Base-by-base conservation (phyloP, 306 rosid species). In the Prunus fruticosa region DNA sequence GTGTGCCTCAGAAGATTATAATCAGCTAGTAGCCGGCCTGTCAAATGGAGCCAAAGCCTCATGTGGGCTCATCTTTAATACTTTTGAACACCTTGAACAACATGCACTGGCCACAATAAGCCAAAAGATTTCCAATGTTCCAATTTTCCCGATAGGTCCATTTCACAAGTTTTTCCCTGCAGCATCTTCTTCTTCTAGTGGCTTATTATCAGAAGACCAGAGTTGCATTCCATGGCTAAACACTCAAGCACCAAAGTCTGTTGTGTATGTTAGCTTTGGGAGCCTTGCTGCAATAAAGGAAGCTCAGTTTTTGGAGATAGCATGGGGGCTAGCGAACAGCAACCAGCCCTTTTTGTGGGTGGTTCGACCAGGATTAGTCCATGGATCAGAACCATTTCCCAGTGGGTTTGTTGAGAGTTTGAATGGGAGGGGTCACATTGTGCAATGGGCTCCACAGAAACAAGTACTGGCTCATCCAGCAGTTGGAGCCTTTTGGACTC, bases 381-480 rank as follows among this genome's bases (percentile, higher is more conserved):
- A 64, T 1, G 93, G 85, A 0, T 81, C 76, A 0, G 83, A 87
- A 73, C 73, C 80, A 1, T 76, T 90, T 72, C 94, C 91, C 0
- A 64, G 25, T 10, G 84, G 78, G 61, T 87, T 89, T 72, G 51
- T 76, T 2, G 88, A 90, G 62, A 74, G n/a, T 57, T 67, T 89
- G 71, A 78, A 81, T 8, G 87, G 73, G 49, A 81, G 82, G 52
- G 94, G 88, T 1, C 71, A 75, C 78, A 76, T 89, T 49, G 88
- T 90, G 34, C 86, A 89, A 75, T 90, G 97, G 97, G 91, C 94
- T 3, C 94, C 97, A 8, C 91, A 89, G 67, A 79, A 54, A 34
- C 81, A 87, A 34, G 94, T 93, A 45, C 43, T 93, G 38, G 79
- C 85, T 5, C 96, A 92, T 54, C 73, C 76, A 3, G 74, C 92